Percentiles rank a stretch among this genome's conserved stretches.
Conservation (phyloP, 345 rosid species). For the Syzygium aromaticum region DNA sequence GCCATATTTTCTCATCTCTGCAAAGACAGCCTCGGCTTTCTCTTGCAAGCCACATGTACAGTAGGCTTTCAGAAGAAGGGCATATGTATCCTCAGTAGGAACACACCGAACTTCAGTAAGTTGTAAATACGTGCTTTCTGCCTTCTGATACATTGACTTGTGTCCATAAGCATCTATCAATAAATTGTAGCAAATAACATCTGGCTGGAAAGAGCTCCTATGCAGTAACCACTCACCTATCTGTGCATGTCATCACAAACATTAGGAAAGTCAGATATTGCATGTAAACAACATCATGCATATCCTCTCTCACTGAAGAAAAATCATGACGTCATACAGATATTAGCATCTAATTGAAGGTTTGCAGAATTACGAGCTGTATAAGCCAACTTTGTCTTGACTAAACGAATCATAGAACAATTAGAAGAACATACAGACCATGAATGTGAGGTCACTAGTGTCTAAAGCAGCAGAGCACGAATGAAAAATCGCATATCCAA, state of each 20-base stretch:
- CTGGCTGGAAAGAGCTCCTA: constrained; percentile 77
- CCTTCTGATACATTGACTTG: constrained; percentile 51
- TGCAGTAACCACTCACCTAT: constrained; percentile 77
- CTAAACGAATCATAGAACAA: not conserved
- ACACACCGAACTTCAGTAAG: constrained; percentile 70
- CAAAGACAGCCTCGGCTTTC: constrained; percentile 69
- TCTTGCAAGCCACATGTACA: constrained; percentile 46
- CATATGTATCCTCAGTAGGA: constrained; percentile 89
- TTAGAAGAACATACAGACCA: not conserved
- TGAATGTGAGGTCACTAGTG: not conserved
- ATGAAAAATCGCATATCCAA: not conserved
- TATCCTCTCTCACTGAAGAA: not conserved
- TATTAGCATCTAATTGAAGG: not conserved
- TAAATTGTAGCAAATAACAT: constrained; percentile 80
- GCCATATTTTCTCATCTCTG: constrained; percentile 68
- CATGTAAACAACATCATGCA: not conserved
- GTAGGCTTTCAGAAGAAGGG: constrained; percentile 74
- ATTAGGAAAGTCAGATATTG: not conserved
- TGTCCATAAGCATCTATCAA: constrained; percentile 87
- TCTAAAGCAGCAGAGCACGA: not conserved
- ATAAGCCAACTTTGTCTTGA: not conserved
- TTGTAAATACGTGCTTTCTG: constrained; percentile 57
- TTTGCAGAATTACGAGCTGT: not conserved
- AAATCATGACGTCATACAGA: not conserved
- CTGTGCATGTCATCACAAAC: constrained; percentile 15